Base-by-base conservation (phyloP, 352 stramenopile species). In the Thraustotheca clavata region DNA sequence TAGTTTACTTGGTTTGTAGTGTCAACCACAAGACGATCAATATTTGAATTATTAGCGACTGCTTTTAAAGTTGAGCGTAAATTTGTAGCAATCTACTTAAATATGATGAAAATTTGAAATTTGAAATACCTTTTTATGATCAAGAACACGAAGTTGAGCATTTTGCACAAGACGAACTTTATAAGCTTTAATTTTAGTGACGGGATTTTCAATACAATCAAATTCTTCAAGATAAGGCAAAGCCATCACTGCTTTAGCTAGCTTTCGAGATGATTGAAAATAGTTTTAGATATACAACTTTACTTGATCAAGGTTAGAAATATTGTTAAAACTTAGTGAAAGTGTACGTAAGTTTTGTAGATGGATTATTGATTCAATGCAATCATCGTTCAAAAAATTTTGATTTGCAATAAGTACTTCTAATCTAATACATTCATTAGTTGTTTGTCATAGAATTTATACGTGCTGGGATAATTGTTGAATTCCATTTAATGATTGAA, bases 301-400 rank as follows among this genome's bases (percentile, higher is more conserved):
- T 62, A 62, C 55, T 29, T 33, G 20, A 41, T 62, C 55, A 26
- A 62, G 11, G 38, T 62, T 24, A 3, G 35, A 6, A 26, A 62
- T 20, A 16, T 31, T 38, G 52, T 62, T 62, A 24, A 36, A 47
- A 18, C 38, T 27, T 26, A 62, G 16, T 11, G 55, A 46, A 4
- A 62, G 20, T 12, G 43, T 8, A 2, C 36, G 55, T 41, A 62
- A 20, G 14, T 50, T 20, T 4, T 18, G 11, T 4, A 62, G 38
- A 7, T 38, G 55, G 18, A 26, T 20, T 3, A 50, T 6, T 12
- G 26, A 47, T 39, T 12, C 35, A 20, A 61, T 40, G 55, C 55
- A 18, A 14, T 16, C 24, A 16, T 54, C 52, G 20, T 54, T 35
- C 9, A 59, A 14, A 2, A 41, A 16, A 20, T 59, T 59, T 12